phyloP scores from a whole-genome alignment of 805 yeast genomes.

The Starmerella lactis-condensi region DNA sequence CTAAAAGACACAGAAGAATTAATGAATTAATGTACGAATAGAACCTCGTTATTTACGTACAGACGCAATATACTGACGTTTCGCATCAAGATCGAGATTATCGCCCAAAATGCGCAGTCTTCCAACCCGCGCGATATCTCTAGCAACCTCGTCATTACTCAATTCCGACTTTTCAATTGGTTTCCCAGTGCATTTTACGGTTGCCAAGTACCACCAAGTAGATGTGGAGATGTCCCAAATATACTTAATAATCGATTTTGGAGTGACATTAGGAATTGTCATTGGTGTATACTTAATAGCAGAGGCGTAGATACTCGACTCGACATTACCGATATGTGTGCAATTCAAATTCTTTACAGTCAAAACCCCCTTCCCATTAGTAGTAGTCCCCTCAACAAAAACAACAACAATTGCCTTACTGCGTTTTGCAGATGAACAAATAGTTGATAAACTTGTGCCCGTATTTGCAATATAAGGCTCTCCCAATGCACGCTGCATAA shows the following conservation, averaged over 20 bases:
- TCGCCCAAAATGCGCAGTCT: conserved; percentile 32
- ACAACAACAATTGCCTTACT: conserved; percentile 33
- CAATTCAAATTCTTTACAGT: conserved; percentile 29
- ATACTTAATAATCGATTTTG: conserved; percentile 18
- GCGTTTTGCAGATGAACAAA: conserved; percentile 17
- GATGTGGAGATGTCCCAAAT: conserved; percentile 13
- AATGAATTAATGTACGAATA: no score
- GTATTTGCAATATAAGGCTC: neutral
- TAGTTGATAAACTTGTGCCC: conserved; percentile 8
- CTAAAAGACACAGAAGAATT: no score
- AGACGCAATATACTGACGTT: conserved; percentile 24
- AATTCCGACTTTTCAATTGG: conserved; percentile 13
- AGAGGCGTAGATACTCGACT: conserved; percentile 16
- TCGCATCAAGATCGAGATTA: conserved; percentile 28
- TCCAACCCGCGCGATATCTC: conserved; percentile 25
- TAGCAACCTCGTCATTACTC: conserved; percentile 12
- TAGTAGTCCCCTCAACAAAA: conserved; percentile 67
- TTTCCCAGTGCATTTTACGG: conserved; percentile 19
- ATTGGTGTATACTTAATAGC: conserved; percentile 22
- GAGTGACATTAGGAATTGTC: conserved; percentile 22
- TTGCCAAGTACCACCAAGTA: conserved; percentile 18
- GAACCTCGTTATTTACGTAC: no score
- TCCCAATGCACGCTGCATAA: conserved; percentile 14
- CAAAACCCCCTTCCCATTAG: conserved; percentile 63
- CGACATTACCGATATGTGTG: conserved; percentile 6